These are phyloP conservation scores for Phyllachora maydis DNA, from an alignment of 2,329 filamentous ascomycete genomes.

Conservation along the genomic window DNA sequence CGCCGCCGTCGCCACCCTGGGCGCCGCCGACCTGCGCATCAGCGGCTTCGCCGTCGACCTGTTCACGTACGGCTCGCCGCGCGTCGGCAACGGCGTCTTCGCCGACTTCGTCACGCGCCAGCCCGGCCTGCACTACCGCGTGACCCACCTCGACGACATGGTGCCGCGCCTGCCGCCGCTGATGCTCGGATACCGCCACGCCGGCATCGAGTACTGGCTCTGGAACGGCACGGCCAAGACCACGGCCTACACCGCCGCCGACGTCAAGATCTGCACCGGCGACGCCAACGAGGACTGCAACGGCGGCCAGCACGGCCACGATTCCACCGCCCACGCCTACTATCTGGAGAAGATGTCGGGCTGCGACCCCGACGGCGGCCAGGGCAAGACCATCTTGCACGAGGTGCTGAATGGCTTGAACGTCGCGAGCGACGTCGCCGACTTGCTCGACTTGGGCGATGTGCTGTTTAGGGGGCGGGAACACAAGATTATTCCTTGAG, in stretches of 20 bases:
- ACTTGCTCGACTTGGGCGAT: no score
- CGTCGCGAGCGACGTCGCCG: no score
- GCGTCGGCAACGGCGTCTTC: conserved; percentile 36
- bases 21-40: conserved; percentile 30
- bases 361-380: no score
- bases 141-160: conserved; percentile 47
- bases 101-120: conserved; percentile 31
- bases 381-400: no score
- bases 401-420: no score
- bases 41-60: conserved; percentile 27
- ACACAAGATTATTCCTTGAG: no score
- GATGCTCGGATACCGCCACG: conserved; percentile 39
- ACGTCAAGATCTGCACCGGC: conserved; percentile 1
- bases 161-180: conserved; percentile 46
- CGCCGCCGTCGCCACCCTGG: conserved; percentile 40
- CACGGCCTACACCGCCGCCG: conserved; percentile 18
- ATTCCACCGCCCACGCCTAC: background rate
- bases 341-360: background rate
- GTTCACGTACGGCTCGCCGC: conserved; percentile 48
- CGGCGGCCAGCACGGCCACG: background rate
- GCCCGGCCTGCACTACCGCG: conserved; percentile 20
- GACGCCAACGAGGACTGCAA: conserved; percentile 1
- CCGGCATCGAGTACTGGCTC: conserved; percentile 51
- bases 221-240: conserved; percentile 12
- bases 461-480: no score